Conservation (phyloP, 2,329 filamentous ascomycete genomes). For the Colletotrichum paranaense region DNA sequence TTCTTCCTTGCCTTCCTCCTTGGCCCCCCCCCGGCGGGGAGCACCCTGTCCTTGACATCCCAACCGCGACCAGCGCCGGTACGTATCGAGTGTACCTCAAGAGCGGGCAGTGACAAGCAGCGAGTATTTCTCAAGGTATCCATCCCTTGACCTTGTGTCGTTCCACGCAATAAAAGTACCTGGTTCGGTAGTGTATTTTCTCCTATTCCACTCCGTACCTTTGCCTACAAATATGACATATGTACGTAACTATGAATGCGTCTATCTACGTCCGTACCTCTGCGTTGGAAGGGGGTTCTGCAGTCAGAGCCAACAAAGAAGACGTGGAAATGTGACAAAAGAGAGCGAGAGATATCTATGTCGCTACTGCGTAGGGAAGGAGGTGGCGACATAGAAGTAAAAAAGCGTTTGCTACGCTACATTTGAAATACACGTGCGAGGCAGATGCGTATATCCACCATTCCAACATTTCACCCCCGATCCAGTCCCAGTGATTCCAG, state of each 20-base stretch:
- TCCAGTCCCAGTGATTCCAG: neutral
- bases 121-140: neutral
- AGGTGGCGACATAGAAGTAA: neutral
- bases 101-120: neutral
- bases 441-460: neutral
- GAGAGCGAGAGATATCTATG: neutral
- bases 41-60: slow-evolving; percentile 4
- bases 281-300: neutral
- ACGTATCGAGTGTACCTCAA: neutral
- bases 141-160: neutral
- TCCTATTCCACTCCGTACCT: no score
- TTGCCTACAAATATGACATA: neutral
- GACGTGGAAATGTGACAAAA: neutral
- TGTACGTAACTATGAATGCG: neutral
- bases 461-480: neutral
- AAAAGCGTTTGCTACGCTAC: neutral
- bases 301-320: neutral
- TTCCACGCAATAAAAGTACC: neutral
- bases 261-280: neutral
- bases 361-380: no score
- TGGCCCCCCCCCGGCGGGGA: neutral
- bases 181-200: neutral
- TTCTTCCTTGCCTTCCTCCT: neutral
- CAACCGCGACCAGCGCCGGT: neutral
- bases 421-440: neutral